Evolutionary conservation across 2,329 filamentous ascomycete species (phyloP), one percentile per base, ranked within the genome.

Genomic region (Dendryphion nanum): DNA sequence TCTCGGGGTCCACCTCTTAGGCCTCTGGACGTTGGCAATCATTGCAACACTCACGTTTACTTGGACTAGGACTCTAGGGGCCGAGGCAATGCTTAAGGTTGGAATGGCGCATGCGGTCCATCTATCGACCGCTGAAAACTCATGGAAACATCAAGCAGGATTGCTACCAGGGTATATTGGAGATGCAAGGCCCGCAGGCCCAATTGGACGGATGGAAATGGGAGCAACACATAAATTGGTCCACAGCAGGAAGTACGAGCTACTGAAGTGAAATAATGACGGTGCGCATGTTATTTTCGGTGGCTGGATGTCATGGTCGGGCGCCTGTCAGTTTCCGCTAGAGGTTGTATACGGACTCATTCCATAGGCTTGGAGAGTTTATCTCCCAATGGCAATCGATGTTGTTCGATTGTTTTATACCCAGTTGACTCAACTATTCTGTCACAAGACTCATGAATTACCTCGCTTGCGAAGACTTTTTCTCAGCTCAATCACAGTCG

Each of bases 101-200:
- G 45, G 45, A 6, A 35, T 33, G 18, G 24, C 20, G 5, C 39
- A 42, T 19, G 31, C 38, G 8, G 39, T 41, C 13, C 17, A 29
- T 18, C 19, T 48, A 16, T 19, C 20, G 14, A 31, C 18, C 3
- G 6, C 35, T 17, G 18, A 24, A n/a, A 18, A 18, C 7, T n/a
- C n/a, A n/a, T n/a, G n/a, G n/a, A n/a, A n/a, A n/a, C n/a, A n/a
- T n/a, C n/a, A n/a, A n/a, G n/a, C n/a, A n/a, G n/a, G n/a, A n/a
- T n/a, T n/a, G n/a, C 26, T 43, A 17, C 37, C 44, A 4, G 44
- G 44, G 16, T 47, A 15, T 29, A 39, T 47, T 38, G 44, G 44
- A 12, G 44, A 43, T 29, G 40, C 38, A 15, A 38, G 16, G 24
- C 40, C 41, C 12, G 23, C 30, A 5, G 30, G 14, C 12, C 5